These are phyloP conservation scores for Balakata baccata DNA, from an alignment of 345 rosid genomes.

Conservation along the genomic window DNA sequence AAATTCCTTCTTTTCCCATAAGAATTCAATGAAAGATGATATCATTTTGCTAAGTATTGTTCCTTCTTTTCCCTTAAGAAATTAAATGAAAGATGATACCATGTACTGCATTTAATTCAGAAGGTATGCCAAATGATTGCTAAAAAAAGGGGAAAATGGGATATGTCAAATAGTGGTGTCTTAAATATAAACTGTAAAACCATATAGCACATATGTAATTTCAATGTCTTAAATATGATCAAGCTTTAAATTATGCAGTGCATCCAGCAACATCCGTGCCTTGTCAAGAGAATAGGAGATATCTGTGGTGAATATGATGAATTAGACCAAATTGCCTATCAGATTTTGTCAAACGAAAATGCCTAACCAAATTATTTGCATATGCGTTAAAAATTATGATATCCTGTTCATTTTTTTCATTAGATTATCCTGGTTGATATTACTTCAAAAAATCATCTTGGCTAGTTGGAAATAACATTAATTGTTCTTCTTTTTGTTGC, in stretches of 20 bases:
- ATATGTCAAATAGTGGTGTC: background rate
- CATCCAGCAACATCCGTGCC: background rate
- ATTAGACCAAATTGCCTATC: background rate
- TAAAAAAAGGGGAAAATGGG: background rate
- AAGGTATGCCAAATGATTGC: background rate
- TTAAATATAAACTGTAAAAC: background rate
- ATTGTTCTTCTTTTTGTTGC: constrained; percentile 19
- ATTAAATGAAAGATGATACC: background rate
- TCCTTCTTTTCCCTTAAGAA: background rate
- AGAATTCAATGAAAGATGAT: background rate
- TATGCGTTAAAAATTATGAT: background rate
- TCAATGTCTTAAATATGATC: background rate
- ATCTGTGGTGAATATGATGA: background rate
- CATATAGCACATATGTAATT: background rate
- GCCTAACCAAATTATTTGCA: background rate
- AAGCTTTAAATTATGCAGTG: background rate
- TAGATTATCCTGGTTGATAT: background rate
- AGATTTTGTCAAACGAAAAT: background rate
- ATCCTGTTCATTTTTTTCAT: background rate
- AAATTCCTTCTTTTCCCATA: background rate
- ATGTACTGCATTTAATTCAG: background rate
- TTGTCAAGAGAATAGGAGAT: background rate
- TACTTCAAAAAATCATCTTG: background rate
- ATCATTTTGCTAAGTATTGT: background rate
- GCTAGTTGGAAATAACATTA: background rate